phyloP scores from a whole-genome alignment of 2,329 filamentous ascomycete genomes.

The Fusarium sp. region DNA sequence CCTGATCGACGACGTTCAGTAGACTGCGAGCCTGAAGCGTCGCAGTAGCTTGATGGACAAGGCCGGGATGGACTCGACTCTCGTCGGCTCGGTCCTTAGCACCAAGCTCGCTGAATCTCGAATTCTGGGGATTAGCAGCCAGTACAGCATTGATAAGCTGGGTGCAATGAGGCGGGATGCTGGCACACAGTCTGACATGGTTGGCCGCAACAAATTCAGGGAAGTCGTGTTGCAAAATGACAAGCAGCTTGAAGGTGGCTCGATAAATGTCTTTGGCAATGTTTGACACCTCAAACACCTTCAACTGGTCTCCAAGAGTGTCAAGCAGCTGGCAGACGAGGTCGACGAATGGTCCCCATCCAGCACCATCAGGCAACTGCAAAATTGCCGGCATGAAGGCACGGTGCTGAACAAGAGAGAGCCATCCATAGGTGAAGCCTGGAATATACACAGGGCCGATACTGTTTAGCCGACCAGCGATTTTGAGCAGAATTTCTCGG shows the following conservation, averaged over 20 bases:
- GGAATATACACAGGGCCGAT: conserved; percentile 82
- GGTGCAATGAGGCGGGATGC: conserved; percentile 82
- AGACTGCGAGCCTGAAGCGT: conserved; percentile 65
- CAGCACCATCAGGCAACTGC: conserved; percentile 69
- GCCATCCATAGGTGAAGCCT: conserved; percentile 86
- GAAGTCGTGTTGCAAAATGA: conserved; percentile 92
- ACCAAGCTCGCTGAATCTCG: conserved; percentile 75
- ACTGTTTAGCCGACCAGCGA: conserved; percentile 75
- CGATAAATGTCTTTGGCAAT: conserved; percentile 86
- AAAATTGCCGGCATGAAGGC: conserved; percentile 84
- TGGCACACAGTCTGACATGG: conserved; percentile 81
- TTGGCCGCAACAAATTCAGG: conserved; percentile 92
- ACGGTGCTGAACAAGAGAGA: conserved; percentile 82
- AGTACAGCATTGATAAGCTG: conserved; percentile 91
- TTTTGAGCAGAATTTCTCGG: conserved; percentile 73
- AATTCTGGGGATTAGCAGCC: conserved; percentile 76
- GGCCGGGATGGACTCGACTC: conserved; percentile 71
- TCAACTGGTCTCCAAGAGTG: conserved; percentile 82
- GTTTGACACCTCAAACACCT: conserved; percentile 72
- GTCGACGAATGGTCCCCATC: conserved; percentile 80
- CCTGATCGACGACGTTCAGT: conserved; percentile 66
- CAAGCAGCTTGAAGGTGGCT: conserved; percentile 80
- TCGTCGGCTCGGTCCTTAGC: conserved; percentile 81
- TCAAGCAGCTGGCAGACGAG: conserved; percentile 76
- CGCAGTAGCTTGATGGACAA: conserved; percentile 69